A percentile compares a stretch with the other conserved stretches of the same genome.
Evolutionary conservation across 139 green algal genomes (phyloP).

Genomic region (Chlorella sp.): DNA sequence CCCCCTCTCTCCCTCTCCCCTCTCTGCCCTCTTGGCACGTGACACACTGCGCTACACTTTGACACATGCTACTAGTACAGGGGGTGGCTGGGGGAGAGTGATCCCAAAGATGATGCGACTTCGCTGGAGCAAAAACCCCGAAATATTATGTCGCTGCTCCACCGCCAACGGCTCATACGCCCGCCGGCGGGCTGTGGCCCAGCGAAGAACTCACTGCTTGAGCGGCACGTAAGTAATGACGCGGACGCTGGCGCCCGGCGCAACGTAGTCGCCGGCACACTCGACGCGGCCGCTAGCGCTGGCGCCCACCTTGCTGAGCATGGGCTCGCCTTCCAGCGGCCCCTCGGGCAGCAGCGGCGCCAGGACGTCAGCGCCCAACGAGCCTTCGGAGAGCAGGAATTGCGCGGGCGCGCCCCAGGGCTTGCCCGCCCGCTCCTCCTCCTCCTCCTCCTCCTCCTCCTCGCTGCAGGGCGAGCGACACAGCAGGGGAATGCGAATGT

Average conservation of each 20-base stretch:
- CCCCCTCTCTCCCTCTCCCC: too few relatives aligned
- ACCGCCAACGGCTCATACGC: too few relatives aligned
- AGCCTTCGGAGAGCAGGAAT: not conserved
- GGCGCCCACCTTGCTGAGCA: not conserved
- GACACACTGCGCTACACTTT: too few relatives aligned
- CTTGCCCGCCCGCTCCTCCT: too few relatives aligned
- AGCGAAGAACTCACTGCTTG: not conserved
- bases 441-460: not conserved
- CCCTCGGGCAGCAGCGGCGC: slow-evolving; percentile 26
- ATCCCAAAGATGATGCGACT: too few relatives aligned
- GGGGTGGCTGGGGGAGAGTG: too few relatives aligned
- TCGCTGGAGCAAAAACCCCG: too few relatives aligned
- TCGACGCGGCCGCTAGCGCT: not conserved
- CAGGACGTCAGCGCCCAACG: not conserved
- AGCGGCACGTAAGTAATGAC: slow-evolving; percentile 14
- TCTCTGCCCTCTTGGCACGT: too few relatives aligned
- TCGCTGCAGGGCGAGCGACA: not conserved
- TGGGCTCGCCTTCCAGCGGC: not conserved
- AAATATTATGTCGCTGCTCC: too few relatives aligned
- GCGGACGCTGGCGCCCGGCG: not conserved
- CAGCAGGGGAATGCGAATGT: not conserved
- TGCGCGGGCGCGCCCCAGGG: not conserved
- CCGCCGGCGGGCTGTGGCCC: too few relatives aligned
- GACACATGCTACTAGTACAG: too few relatives aligned
- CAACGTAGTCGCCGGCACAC: slow-evolving; percentile 1